Conservation (phyloP, 1,284 basidiomycete genomes). For the Pseudozyma tsukubaensis region DNA sequence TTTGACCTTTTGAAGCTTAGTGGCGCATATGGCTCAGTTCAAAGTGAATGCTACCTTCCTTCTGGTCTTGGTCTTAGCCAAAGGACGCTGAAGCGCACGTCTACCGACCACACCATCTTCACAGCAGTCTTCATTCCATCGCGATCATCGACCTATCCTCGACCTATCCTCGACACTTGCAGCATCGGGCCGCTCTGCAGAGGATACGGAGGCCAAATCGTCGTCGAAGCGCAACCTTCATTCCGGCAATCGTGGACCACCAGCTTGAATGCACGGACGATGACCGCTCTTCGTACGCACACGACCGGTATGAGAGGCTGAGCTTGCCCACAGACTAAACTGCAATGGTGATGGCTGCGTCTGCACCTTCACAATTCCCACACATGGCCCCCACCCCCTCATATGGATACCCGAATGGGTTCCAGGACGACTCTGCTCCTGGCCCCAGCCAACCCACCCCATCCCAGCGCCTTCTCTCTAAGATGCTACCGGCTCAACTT, state of each 20-base stretch:
- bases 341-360: slow-evolving; percentile 5
- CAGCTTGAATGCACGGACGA: too few relatives aligned
- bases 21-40: slow-evolving; percentile 8
- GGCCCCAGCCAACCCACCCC: slow-evolving; percentile 3
- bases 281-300: too few relatives aligned
- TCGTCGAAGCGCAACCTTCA: too few relatives aligned
- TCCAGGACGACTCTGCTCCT: slow-evolving; percentile 4
- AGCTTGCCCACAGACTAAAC: not conserved
- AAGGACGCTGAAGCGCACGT: too few relatives aligned
- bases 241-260: too few relatives aligned
- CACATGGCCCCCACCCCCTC: slow-evolving; percentile 16
- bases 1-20: not conserved
- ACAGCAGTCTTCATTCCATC: too few relatives aligned
- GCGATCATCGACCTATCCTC: too few relatives aligned
- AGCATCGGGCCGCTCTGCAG: too few relatives aligned
- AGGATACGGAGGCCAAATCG: too few relatives aligned
- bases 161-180: too few relatives aligned
- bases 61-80: not conserved
- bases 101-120: too few relatives aligned
- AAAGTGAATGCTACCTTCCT: not conserved
- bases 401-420: slow-evolving; percentile 3
- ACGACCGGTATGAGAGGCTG: too few relatives aligned
- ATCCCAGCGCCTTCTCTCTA: slow-evolving; percentile 31
- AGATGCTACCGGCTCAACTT: slow-evolving; percentile 18
- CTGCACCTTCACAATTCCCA: slow-evolving; percentile 1